Conservation (phyloP, 192 early-diverging fungal species). For the Coemansia sp. region DNA sequence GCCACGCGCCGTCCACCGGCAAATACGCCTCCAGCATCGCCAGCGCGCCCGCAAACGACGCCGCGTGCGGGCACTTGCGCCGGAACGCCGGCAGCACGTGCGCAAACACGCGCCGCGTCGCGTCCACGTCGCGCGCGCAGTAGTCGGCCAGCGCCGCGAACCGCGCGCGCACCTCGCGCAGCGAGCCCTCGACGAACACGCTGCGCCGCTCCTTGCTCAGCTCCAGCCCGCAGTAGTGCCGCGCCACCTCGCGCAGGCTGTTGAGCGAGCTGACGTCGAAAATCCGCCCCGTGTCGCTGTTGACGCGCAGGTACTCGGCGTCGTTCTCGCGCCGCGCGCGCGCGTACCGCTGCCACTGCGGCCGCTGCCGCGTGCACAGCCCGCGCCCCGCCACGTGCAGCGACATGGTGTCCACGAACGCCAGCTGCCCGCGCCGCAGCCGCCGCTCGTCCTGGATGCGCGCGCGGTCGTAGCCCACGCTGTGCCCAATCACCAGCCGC, state of each 20-base stretch:
- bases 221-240: conserved; percentile 66
- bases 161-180: conserved; percentile 57
- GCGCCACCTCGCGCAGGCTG: conserved; percentile 70
- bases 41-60: conserved; percentile 86
- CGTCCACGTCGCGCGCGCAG: conserved; percentile 81
- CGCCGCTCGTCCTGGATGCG: conserved; percentile 83
- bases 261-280: conserved; percentile 60
- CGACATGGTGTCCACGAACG: conserved; percentile 90
- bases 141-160: conserved; percentile 72
- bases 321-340: conserved; percentile 55
- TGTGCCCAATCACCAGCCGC: conserved; percentile 81
- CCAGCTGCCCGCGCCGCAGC: conserved; percentile 51
- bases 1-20: conserved; percentile 78
- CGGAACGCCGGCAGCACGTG: conserved; percentile 66
- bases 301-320: conserved; percentile 45
- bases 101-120: conserved; percentile 71
- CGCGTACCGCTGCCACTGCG: conserved; percentile 67
- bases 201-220: conserved; percentile 65
- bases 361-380: conserved; percentile 83
- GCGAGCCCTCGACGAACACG: conserved; percentile 56
- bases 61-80: conserved; percentile 87
- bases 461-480: conserved; percentile 88
- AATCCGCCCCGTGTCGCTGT: conserved; percentile 47
- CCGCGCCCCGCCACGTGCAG: conserved; percentile 87
- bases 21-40: conserved; percentile 84